These are phyloP conservation scores for Venturia oleaginea DNA, from an alignment of 2,329 filamentous ascomycete genomes.

Conservation along the genomic window DNA sequence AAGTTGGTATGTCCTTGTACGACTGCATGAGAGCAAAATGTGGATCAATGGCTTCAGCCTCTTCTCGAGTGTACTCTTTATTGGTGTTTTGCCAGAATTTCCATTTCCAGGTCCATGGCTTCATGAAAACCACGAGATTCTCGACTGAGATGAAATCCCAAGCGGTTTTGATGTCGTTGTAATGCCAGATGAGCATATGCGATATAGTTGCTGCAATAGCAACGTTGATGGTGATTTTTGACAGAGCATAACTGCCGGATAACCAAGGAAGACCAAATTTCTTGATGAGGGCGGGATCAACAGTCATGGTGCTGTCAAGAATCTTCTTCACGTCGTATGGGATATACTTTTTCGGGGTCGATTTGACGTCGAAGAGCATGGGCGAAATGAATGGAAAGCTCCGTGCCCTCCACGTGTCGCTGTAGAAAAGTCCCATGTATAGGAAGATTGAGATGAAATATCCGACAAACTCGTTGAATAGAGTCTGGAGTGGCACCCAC, in stretches of 20 bases:
- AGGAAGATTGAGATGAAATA: conserved; percentile 18
- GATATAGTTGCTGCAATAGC: conserved; percentile 15
- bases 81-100: conserved; percentile 11
- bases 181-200: conserved; percentile 17
- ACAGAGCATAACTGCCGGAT: conserved; percentile 12
- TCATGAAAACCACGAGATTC: not conserved
- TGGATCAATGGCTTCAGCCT: conserved; percentile 19
- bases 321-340: conserved; percentile 14
- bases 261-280: conserved; percentile 15
- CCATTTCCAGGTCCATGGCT: conserved; percentile 13
- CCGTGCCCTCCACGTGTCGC: conserved; percentile 12
- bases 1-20: conserved; percentile 25
- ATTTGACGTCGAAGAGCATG: conserved; percentile 13
- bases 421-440: conserved; percentile 15
- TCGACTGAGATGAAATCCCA: not conserved
- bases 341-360: conserved; percentile 14
- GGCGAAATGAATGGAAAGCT: conserved; percentile 17
- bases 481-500: conserved; percentile 13
- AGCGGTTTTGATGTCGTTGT: conserved; percentile 10
- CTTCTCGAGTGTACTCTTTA: not conserved
- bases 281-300: conserved; percentile 11
- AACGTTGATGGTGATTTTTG: conserved; percentile 14
- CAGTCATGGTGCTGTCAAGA: conserved; percentile 12
- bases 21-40: conserved; percentile 26
- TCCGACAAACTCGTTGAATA: conserved; percentile 13